phyloP scores from a whole-genome alignment of 2,329 filamentous ascomycete species.

The Fusarium mangiferae region DNA sequence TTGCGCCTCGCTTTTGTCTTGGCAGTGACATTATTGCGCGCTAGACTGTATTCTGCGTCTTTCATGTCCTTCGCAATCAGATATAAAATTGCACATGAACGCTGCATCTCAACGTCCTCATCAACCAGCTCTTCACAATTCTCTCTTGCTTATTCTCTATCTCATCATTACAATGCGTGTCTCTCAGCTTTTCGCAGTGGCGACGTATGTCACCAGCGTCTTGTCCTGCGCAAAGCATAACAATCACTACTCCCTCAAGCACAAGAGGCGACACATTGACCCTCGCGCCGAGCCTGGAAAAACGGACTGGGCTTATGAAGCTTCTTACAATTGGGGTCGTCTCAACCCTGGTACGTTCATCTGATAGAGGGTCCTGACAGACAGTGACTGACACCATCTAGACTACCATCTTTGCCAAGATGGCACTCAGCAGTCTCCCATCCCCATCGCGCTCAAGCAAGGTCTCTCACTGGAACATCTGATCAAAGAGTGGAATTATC shows the following conservation, averaged over 20 bases:
- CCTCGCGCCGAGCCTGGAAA: constrained; percentile 5
- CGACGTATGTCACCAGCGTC: background rate
- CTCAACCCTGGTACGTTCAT: constrained; percentile 9
- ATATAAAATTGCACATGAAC: background rate
- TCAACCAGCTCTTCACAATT: background rate
- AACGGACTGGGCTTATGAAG: constrained; percentile 33
- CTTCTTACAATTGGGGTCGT: constrained; percentile 33
- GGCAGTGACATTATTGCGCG: constrained; percentile 19
- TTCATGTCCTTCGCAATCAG: constrained; percentile 1
- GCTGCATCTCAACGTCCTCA: no score
- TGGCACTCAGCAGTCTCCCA: constrained; percentile 32
- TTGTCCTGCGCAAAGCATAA: constrained; percentile 21
- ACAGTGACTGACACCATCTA: background rate
- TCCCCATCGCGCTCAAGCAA: constrained; percentile 32
- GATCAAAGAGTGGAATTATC: constrained; percentile 16
- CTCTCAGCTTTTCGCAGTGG: background rate
- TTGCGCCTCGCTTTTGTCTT: constrained; percentile 1
- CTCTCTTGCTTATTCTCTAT: no score
- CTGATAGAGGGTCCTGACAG: no score
- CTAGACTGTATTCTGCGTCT: background rate
- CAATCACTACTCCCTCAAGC: constrained; percentile 21
- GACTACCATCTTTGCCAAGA: constrained; percentile 34
- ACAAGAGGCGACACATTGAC: constrained; percentile 22
- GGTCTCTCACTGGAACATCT: constrained; percentile 27
- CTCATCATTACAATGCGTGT: constrained; percentile 21